phyloP scores from a whole-genome alignment of 495 filamentous ascomycete species.

The Trichoderma asperelloides region DNA sequence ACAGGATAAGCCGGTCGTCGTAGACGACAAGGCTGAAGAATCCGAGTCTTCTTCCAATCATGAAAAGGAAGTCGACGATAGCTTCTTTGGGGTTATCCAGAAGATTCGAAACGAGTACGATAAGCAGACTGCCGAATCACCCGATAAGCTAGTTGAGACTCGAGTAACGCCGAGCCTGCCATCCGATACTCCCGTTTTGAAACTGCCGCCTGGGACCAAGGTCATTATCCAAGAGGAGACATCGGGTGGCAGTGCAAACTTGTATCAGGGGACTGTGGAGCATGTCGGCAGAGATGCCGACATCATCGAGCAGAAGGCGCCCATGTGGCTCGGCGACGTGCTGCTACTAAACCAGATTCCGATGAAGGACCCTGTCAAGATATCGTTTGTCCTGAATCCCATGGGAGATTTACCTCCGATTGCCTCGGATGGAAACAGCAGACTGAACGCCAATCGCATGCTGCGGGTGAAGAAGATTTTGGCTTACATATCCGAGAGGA shows the following conservation, averaged over 20 bases:
- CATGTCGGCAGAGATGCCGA: conserved; percentile 70
- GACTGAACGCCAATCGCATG: conserved; percentile 96
- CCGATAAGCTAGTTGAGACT: conserved; percentile 47
- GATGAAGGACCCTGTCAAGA: conserved; percentile 84
- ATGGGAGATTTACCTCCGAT: conserved; percentile 71
- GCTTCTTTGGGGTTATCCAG: conserved; percentile 71
- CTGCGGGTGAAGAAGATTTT: conserved; percentile 91
- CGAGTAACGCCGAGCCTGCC: conserved; percentile 68
- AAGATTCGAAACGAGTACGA: conserved; percentile 68
- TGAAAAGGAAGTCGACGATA: conserved; percentile 76
- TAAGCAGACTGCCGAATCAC: conserved; percentile 51
- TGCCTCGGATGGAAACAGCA: conserved; percentile 62
- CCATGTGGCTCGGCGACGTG: conserved; percentile 89
- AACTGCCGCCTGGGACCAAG: conserved; percentile 67
- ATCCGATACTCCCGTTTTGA: conserved; percentile 76
- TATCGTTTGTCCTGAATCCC: conserved; percentile 84
- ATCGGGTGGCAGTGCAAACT: conserved; percentile 80
- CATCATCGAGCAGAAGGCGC: conserved; percentile 72
- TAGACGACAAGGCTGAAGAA: conserved; percentile 64
- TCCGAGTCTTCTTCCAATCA: conserved; percentile 62
- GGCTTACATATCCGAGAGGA: conserved; percentile 82
- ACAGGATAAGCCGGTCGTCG: conserved; percentile 58
- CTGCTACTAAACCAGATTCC: conserved; percentile 77
- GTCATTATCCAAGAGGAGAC: conserved; percentile 95
- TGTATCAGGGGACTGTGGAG: conserved; percentile 81